Evolutionary conservation across 345 rosid genomes (phyloP).

Genomic region (Citrus cavaleriei): DNA sequence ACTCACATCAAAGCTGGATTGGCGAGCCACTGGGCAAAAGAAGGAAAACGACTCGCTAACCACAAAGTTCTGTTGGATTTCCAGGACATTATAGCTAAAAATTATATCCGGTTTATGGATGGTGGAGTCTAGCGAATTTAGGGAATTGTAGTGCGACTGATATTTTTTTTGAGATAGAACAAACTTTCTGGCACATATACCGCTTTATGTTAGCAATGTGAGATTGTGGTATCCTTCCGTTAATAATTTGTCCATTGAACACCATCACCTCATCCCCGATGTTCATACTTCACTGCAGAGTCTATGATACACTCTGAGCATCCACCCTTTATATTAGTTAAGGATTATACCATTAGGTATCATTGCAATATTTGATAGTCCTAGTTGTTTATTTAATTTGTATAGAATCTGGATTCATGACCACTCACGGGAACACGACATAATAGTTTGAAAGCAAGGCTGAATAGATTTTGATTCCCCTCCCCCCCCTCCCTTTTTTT

Average conservation of each 20-base stretch:
- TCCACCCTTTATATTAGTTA: no score
- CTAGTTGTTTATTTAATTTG: no score
- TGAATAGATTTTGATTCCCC: no score
- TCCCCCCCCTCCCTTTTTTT: accelerated
- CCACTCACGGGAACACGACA: no score
- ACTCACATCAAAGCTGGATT: not conserved
- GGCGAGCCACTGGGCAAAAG: not conserved
- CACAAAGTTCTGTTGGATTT: not conserved
- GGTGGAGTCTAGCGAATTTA: not conserved
- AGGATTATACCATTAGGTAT: no score
- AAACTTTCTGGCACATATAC: not conserved
- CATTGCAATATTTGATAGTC: no score
- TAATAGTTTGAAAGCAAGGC: no score
- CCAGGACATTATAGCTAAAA: not conserved
- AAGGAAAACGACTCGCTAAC: not conserved
- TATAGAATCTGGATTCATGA: no score
- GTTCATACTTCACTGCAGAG: no score
- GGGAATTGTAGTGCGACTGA: not conserved
- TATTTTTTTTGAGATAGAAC: no score
- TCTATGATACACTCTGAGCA: no score
- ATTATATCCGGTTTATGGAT: not conserved
- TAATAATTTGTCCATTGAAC: not conserved
- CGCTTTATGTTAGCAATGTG: not conserved
- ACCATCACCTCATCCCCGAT: no score
- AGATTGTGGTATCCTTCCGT: not conserved